phyloP scores from a whole-genome alignment of 75 land plant genomes.

The Pseudotsuga menziesii region DNA sequence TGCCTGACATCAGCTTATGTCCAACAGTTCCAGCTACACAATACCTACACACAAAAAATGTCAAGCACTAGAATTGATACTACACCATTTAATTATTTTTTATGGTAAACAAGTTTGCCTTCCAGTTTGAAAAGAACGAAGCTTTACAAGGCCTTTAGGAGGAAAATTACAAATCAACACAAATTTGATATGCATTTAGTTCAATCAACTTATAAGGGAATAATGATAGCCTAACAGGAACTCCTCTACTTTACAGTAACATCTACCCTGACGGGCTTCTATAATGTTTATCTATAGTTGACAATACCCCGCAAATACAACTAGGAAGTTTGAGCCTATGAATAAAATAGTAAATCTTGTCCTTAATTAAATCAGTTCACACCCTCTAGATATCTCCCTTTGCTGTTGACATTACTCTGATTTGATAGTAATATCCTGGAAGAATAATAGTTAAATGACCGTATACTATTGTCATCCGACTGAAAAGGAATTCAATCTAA shows the following conservation, averaged over 20 bases:
- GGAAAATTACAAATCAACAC: background rate
- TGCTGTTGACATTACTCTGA: background rate
- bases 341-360: background rate
- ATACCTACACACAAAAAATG: slow-evolving; percentile 39
- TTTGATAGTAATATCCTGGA: background rate
- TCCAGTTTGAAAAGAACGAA: slow-evolving; percentile 1
- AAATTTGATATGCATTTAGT: background rate
- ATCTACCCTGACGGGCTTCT: background rate
- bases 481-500: background rate
- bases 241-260: background rate
- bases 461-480: background rate
- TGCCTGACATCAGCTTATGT: slow-evolving; percentile 86
- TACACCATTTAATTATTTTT: background rate
- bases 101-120: background rate
- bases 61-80: background rate
- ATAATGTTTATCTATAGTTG: background rate
- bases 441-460: background rate
- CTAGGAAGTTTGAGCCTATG: background rate
- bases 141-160: background rate
- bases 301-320: background rate
- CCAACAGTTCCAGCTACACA: slow-evolving; percentile 96
- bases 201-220: background rate
- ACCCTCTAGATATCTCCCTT: background rate
- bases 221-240: background rate
- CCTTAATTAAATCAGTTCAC: background rate